These are phyloP conservation scores for Jackrogersella minutella DNA, from an alignment of 495 filamentous ascomycete genomes.

Conservation along the genomic window DNA sequence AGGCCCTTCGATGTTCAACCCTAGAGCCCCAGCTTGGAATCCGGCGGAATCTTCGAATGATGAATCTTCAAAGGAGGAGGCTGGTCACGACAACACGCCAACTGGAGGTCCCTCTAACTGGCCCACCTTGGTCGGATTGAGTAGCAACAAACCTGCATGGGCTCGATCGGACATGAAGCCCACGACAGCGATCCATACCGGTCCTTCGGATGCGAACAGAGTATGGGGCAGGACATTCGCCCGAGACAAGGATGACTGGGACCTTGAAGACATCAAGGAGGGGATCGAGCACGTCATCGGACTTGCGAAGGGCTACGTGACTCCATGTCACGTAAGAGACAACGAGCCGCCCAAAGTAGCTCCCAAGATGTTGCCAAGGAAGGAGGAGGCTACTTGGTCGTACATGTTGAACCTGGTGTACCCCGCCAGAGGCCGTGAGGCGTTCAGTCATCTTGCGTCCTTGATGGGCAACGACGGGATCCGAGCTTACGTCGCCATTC, in stretches of 20 bases:
- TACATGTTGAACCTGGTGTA: constrained; percentile 17
- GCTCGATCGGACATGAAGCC: neutral
- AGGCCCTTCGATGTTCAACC: constrained; percentile 4
- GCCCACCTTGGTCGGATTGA: neutral
- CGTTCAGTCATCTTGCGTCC: constrained; percentile 6
- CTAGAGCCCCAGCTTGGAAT: constrained; percentile 13
- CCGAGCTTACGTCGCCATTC: constrained; percentile 23
- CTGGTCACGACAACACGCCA: neutral
- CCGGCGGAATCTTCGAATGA: neutral
- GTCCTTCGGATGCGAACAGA: neutral
- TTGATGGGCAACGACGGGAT: neutral
- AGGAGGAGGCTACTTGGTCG: constrained; percentile 21
- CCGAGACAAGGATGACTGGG: constrained; percentile 6
- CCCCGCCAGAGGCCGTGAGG: neutral
- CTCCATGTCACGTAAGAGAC: constrained; percentile 8
- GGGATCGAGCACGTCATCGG: constrained; percentile 5
- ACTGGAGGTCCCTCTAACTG: constrained; percentile 20
- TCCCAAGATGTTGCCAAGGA: neutral
- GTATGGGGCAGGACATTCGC: neutral
- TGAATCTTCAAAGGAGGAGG: neutral
- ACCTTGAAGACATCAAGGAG: constrained; percentile 1
- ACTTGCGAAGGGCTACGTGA: constrained; percentile 27
- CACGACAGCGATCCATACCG: neutral
- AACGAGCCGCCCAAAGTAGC: neutral
- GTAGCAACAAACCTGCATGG: neutral